Percentiles rank a stretch among this genome's conserved stretches.
Evolutionary conservation across 192 early-diverging fungal genomes (phyloP).

Genomic region (Podila horticola): DNA sequence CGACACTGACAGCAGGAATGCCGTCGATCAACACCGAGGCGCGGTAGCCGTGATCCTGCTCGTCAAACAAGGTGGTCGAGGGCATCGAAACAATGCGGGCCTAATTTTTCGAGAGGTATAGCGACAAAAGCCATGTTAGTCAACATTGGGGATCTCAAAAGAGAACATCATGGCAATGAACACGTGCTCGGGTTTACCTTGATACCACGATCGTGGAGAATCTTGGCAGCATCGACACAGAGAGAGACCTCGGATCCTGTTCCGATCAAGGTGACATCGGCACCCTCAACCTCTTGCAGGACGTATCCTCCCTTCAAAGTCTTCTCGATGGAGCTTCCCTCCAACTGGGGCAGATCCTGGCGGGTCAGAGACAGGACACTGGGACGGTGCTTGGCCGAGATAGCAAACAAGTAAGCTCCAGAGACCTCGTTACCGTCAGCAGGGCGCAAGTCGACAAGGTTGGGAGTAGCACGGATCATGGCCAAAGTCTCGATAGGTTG

Average conservation of each 20-base stretch:
- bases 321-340: slow-evolving; percentile 83
- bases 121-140: neutral
- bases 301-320: slow-evolving; percentile 89
- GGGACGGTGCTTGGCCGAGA: slow-evolving; percentile 75
- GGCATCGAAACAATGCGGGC: slow-evolving; percentile 95
- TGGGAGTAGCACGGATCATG: slow-evolving; percentile 88
- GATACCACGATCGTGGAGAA: slow-evolving; percentile 67
- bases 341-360: slow-evolving; percentile 94
- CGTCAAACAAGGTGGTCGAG: slow-evolving; percentile 88
- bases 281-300: slow-evolving; percentile 71
- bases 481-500: slow-evolving; percentile 97
- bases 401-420: slow-evolving; percentile 87
- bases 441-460: slow-evolving; percentile 87
- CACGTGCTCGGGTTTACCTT: slow-evolving; percentile 12
- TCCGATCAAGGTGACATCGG: slow-evolving; percentile 79
- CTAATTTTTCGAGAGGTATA: slow-evolving; percentile 4
- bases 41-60: slow-evolving; percentile 85
- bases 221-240: slow-evolving; percentile 86
- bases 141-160: too few relatives aligned
- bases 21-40: slow-evolving; percentile 81
- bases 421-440: slow-evolving; percentile 96
- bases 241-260: slow-evolving; percentile 95
- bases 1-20: slow-evolving; percentile 88
- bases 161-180: too few relatives aligned
- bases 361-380: slow-evolving; percentile 89